These are phyloP conservation scores for Elaeis guineensis DNA, from an alignment of 176 grass and related monocot genomes.

Conservation along the genomic window DNA sequence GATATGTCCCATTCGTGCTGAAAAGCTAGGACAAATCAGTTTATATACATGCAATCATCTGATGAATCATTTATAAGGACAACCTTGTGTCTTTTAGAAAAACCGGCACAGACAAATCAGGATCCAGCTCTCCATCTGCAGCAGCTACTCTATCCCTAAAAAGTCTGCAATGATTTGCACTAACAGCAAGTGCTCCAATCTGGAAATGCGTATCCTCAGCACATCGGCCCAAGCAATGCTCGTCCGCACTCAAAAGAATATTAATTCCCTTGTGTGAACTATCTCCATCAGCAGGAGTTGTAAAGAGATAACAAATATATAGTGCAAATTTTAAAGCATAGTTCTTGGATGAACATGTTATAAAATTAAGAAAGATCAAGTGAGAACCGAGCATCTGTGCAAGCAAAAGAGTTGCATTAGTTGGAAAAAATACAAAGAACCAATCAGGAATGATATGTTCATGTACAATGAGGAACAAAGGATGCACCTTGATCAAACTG, in stretches of 20 bases:
- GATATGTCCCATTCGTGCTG: conserved; percentile 79
- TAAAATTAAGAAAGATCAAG: too few species aligned
- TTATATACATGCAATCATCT: too few species aligned
- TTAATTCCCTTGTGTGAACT: conserved; percentile 49
- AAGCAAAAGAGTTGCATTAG: too few species aligned
- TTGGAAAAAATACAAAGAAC: too few species aligned
- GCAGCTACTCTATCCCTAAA: conserved; percentile 48
- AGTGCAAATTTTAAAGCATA: too few species aligned
- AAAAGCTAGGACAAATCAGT: conserved; percentile 16
- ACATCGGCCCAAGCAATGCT: conserved; percentile 59
- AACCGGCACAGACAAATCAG: conserved; percentile 27
- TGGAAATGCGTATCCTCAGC: conserved; percentile 41
- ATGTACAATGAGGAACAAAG: too few species aligned
- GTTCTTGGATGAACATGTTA: too few species aligned
- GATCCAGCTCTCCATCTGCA: conserved; percentile 22
- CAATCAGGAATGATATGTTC: too few species aligned
- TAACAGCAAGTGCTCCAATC: conserved; percentile 30
- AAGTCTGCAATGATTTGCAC: conserved; percentile 72
- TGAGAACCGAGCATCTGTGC: too few species aligned
- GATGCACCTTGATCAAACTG: too few species aligned
- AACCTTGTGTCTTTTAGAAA: conserved; percentile 87
- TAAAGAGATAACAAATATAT: too few species aligned
- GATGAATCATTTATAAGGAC: too few species aligned
- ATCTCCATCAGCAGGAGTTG: conserved; percentile 15
- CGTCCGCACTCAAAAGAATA: conserved; percentile 65